phyloP scores from a whole-genome alignment of 345 rosid genomes.

The Balakata baccata region DNA sequence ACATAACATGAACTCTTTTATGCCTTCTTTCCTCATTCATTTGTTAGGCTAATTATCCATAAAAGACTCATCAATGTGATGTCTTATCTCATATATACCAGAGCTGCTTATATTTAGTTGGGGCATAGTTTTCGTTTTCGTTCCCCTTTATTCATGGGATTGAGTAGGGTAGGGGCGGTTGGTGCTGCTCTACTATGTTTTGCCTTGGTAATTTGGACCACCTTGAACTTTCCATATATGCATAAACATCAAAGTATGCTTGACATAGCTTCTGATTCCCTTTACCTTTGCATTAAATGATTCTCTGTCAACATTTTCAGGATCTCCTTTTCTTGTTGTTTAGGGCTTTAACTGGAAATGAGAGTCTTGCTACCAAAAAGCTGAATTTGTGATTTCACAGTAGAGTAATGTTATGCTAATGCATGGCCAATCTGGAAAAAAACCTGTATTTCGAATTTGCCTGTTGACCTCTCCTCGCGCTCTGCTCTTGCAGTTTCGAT shows the following conservation, averaged over 20 bases:
- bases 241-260: background rate
- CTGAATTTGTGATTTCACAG: background rate
- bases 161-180: background rate
- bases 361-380: background rate
- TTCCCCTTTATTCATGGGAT: background rate
- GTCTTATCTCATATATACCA: background rate
- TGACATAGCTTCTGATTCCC: too few relatives aligned
- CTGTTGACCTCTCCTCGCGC: background rate
- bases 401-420: background rate
- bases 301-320: too few relatives aligned
- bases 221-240: background rate
- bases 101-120: background rate
- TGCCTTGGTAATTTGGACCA: background rate
- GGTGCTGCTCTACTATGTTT: background rate
- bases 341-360: background rate
- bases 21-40: background rate
- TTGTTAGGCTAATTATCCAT: background rate
- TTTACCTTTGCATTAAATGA: too few relatives aligned
- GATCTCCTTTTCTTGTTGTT: background rate
- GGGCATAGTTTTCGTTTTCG: background rate
- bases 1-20: background rate
- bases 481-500: constrained; percentile 43
- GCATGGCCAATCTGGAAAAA: background rate
- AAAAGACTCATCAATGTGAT: background rate
- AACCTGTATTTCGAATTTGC: background rate